Base-by-base conservation (phyloP, 148 eudicot genomes). In the Cornus controversa region DNA sequence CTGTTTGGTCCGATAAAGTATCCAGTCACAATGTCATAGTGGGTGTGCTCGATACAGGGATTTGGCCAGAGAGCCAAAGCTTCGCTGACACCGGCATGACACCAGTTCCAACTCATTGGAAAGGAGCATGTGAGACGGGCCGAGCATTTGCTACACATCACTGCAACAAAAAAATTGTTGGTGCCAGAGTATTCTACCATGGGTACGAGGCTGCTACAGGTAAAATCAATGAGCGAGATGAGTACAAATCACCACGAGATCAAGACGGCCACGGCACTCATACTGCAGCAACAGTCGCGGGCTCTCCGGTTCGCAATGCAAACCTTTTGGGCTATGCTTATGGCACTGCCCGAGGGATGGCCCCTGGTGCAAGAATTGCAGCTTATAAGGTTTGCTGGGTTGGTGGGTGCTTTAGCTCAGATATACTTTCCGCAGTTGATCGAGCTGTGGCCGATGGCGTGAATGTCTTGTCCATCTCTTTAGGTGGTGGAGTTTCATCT, bases 361-460 rank as follows among this genome's bases (percentile, higher is more conserved):
- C 87, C 36, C 92, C 92, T 4, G 82, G 84, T 2, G 96, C 98
- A 0, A 78, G 98, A 29, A 75, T 95, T 10, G 98, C 98, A 10
- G 94, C 91, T 25, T 95, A 95, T 79, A 95, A 95, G 76, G 97
- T 95, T 58, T 95, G 98, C 80, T 95, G 98, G 98, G n/a, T 72
- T 1, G 97, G 97, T 0, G 98, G 98, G 14, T 95, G 98, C 28
- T 95, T 95, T 80, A 95, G 98, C 87, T 93, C 98, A 1, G 98
- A 95, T 70, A 95, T 95, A 31, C 82, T 95, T 24, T 89, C 97
- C 7, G 98, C 98, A 3, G 90, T 95, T 0, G 98, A 95, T 75
- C 74, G 25, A 20, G 98, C 98, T 0, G 94, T 95, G 27, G 87
- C 85, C 0, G 98, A 95, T 14, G 94, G 98, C 14, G 98, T 91